Conservation (phyloP, 2,329 filamentous ascomycete species). For the Microcyclosporella mali region DNA sequence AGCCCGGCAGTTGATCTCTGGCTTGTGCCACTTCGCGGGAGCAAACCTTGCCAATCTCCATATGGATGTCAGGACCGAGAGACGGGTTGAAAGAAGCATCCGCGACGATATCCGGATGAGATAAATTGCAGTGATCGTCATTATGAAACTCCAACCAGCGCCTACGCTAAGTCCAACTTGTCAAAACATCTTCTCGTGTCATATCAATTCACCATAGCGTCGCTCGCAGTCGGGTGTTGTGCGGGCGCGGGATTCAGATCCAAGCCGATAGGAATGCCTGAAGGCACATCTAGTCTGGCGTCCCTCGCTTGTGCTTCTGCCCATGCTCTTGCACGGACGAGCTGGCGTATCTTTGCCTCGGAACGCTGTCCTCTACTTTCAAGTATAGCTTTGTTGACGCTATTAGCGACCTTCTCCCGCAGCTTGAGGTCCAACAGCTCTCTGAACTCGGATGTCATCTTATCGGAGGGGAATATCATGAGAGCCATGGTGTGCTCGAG, state of each 20-base stretch:
- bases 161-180: constrained; percentile 19
- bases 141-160: constrained; percentile 13
- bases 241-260: constrained; percentile 24
- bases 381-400: constrained; percentile 85
- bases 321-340: constrained; percentile 80
- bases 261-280: constrained; percentile 37
- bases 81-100: no score
- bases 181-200: constrained; percentile 8
- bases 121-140: no score
- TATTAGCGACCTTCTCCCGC: constrained; percentile 73
- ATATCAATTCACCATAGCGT: constrained; percentile 21
- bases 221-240: constrained; percentile 6
- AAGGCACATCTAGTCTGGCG: constrained; percentile 37
- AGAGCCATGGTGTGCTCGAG: constrained; percentile 90
- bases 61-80: no score
- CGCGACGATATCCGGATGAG: no score
- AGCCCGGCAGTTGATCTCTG: no score
- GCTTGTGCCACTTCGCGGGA: no score
- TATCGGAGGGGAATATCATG: constrained; percentile 78
- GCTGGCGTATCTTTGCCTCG: constrained; percentile 73
- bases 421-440: constrained; percentile 72
- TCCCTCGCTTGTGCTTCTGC: constrained; percentile 60
- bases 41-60: no score
- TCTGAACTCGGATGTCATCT: constrained; percentile 67
- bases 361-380: constrained; percentile 63